phyloP scores from a whole-genome alignment of 2,329 filamentous ascomycete genomes.

The Verticillium albo-atrum region DNA sequence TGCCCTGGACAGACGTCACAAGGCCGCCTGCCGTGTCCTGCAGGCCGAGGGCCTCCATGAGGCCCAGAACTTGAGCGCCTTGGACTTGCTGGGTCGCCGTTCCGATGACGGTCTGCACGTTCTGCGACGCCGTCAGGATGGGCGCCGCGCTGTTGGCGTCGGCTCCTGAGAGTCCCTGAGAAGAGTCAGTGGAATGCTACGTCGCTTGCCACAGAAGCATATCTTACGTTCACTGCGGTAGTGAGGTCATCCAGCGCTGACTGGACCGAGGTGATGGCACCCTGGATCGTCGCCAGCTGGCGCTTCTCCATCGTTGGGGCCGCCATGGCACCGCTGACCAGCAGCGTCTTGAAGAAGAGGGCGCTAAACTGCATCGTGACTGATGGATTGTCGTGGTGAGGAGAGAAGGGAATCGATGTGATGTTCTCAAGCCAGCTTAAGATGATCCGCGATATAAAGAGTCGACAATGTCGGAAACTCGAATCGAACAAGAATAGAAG shows the following conservation, averaged over 20 bases:
- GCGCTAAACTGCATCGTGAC: constrained; percentile 22
- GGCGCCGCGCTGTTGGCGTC: constrained; percentile 45
- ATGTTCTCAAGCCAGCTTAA: constrained; percentile 1
- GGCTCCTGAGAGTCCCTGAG: constrained; percentile 27
- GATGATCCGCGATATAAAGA: background rate
- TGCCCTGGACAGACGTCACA: constrained; percentile 15
- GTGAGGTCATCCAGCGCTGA: constrained; percentile 52
- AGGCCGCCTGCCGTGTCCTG: constrained; percentile 15
- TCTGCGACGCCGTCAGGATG: constrained; percentile 17
- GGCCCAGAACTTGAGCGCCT: constrained; percentile 16
- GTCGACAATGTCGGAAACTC: background rate
- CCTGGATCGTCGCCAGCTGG: constrained; percentile 54
- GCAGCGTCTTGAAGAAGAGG: constrained; percentile 43
- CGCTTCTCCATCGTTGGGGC: constrained; percentile 22
- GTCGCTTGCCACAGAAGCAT: background rate
- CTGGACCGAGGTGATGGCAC: constrained; percentile 53
- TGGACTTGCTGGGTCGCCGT: constrained; percentile 19
- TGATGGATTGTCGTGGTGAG: background rate
- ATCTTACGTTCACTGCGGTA: constrained; percentile 10
- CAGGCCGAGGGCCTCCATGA: constrained; percentile 16
- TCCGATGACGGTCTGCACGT: constrained; percentile 13
- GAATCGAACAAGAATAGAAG: background rate
- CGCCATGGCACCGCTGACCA: constrained; percentile 42
- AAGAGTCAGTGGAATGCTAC: background rate
- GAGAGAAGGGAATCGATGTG: background rate